Base-by-base conservation (phyloP, 23 red algal genomes). In the Chondrus crispus region DNA sequence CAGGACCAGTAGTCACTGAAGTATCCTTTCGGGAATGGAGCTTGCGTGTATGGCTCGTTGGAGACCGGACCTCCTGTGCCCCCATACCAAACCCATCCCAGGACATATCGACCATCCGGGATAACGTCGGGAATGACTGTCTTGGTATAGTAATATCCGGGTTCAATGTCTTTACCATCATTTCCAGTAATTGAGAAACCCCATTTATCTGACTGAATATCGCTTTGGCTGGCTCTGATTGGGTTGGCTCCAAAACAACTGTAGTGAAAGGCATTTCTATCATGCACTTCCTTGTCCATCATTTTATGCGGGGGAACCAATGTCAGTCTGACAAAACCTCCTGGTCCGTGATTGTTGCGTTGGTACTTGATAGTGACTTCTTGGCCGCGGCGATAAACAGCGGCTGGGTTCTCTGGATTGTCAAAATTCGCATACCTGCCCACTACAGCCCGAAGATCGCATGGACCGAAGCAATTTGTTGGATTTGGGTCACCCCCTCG, bases 51-150 rank as follows among this genome's bases (percentile, higher is more conserved):
- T 36, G 86, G 71, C 32, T 5, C 29, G 40, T 90, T 90, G 30
- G 55, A 42, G 30, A 81, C 72, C 7, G n/a, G 10, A 3, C 62
- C 79, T 8, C 63, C 66, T 29, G 68, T 73, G 22, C 91, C 91
- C 24, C 91, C 91, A 39, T 87, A 94, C 91, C 91, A 94, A n/a
- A 62, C 82, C 80, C 79, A 94, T 6, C 91, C 91, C 28, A 94
- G 78, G 2, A 87, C 91, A 42, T 94, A 94, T 5, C 62, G 81
- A 18, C 82, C 91, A 55, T 94, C 82, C 30, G 91, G 80, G n/a
- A 73, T 60, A 76, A 80, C 71, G 42, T 75, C 40, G 8, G 91
- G 91, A 70, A 94, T 69, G 39, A 63, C 68, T 5, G 87, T 2
- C 79, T 48, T 76, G 48, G 58, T 74, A 33, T 51, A 39, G 85